Conservation (phyloP, 345 rosid genomes). For the Dipteronia dyeriana region DNA sequence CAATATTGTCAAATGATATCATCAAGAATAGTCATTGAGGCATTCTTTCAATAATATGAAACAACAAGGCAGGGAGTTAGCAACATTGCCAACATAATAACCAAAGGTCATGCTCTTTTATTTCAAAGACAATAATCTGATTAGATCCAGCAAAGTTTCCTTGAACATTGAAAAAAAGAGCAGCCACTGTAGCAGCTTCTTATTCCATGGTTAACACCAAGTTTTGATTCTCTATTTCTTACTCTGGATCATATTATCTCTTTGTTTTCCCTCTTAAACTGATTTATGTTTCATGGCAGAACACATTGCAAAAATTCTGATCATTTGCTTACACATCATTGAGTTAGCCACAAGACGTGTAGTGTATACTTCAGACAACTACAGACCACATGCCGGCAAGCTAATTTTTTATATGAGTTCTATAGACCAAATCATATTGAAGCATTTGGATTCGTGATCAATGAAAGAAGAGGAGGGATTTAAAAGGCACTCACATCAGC, state of each 20-base stretch:
- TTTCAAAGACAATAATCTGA: not conserved
- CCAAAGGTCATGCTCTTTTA: not conserved
- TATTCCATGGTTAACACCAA: not conserved
- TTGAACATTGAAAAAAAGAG: not conserved
- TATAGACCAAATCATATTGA: not conserved
- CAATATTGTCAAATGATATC: not conserved
- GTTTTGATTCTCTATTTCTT: not conserved
- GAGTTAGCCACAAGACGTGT: not conserved
- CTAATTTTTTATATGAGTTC: not conserved
- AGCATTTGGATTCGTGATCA: not conserved
- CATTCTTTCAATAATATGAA: too few species aligned
- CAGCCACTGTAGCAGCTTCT: not conserved
- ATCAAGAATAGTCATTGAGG: not conserved
- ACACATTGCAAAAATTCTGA: not conserved
- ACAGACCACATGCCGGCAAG: not conserved
- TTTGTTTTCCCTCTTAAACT: slow-evolving; percentile 1
- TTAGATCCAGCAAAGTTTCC: not conserved
- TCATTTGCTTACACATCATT: not conserved
- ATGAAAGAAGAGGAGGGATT: not conserved
- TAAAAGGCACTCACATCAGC: slow-evolving; percentile 68
- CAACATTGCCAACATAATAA: not conserved
- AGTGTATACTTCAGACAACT: not conserved
- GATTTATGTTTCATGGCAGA: not conserved
- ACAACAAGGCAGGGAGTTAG: not conserved
- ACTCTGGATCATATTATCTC: not conserved